phyloP scores from a whole-genome alignment of 345 rosid genomes.

The Arabis alpina region DNA sequence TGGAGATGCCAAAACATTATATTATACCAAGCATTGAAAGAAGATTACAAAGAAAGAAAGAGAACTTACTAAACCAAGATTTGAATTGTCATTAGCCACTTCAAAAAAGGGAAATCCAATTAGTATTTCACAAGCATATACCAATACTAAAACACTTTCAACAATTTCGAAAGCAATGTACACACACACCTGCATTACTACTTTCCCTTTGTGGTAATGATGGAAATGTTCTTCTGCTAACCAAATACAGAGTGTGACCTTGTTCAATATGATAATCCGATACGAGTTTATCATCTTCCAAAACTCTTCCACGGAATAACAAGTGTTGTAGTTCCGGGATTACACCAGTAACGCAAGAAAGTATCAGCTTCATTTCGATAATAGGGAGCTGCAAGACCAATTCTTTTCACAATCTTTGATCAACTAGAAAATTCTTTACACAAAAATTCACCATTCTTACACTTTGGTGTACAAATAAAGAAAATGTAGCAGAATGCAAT shows the following conservation, averaged over 20 bases:
- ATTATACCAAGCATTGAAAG: background rate
- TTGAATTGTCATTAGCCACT: constrained; percentile 37
- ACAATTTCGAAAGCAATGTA: background rate
- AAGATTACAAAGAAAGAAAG: background rate
- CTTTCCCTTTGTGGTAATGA: constrained; percentile 36
- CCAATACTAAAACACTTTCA: background rate
- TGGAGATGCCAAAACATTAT: constrained; percentile 14
- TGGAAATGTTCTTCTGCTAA: constrained; percentile 41
- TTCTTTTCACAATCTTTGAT: background rate
- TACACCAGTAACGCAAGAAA: constrained; percentile 47
- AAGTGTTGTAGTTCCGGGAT: constrained; percentile 47
- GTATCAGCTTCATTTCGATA: constrained; percentile 48
- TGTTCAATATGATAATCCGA: constrained; percentile 59
- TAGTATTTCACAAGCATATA: background rate
- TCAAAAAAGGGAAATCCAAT: constrained; percentile 9
- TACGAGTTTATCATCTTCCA: constrained; percentile 49
- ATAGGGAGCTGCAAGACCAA: constrained; percentile 40
- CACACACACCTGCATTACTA: constrained; percentile 43
- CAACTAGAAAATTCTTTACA: background rate
- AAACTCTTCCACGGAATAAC: constrained; percentile 52
- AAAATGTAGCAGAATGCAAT: constrained; percentile 45
- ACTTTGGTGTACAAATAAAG: constrained; percentile 43
- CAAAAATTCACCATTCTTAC: constrained; percentile 26
- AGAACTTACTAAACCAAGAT: constrained; percentile 42
- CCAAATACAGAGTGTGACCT: constrained; percentile 52